phyloP scores from a whole-genome alignment of 148 eudicot genomes.

The Silene latifolia region DNA sequence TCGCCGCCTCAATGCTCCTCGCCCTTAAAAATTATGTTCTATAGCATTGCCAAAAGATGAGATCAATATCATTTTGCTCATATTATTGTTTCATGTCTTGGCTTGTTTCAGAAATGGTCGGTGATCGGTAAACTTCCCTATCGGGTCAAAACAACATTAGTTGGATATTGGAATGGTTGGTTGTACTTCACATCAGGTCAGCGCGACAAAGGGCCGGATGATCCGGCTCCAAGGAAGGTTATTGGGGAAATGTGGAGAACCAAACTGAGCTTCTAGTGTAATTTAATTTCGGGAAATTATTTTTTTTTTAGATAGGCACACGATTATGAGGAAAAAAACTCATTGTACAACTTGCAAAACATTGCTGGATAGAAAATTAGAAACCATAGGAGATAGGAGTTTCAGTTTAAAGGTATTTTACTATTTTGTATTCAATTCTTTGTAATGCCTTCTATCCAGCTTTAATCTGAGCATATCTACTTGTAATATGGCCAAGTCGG shows the following conservation, averaged over 20 bases:
- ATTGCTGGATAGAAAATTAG: background rate
- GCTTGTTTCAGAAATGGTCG: conserved; percentile 67
- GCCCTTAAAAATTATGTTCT: no score
- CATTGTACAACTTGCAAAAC: background rate
- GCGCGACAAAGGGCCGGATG: conserved; percentile 85
- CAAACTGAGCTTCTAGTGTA: conserved; percentile 49
- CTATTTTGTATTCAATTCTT: background rate
- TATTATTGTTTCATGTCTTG: background rate
- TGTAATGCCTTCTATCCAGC: conserved; percentile 5
- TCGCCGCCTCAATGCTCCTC: no score
- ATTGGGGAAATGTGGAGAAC: conserved; percentile 96
- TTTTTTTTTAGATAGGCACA: background rate
- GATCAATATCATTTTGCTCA: background rate
- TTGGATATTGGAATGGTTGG: conserved; percentile 90
- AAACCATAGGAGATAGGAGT: background rate
- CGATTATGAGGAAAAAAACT: background rate
- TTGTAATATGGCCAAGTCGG: background rate
- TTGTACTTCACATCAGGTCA: conserved; percentile 94
- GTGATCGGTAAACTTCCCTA: conserved; percentile 89
- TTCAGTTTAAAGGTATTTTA: background rate
- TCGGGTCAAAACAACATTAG: conserved; percentile 92
- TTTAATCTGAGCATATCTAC: background rate
- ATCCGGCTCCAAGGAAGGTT: conserved; percentile 88
- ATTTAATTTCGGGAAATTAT: background rate
- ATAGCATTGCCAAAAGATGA: background rate